Base-by-base conservation (phyloP, 2,329 filamentous ascomycete species). In the Aspergillus sp. region DNA sequence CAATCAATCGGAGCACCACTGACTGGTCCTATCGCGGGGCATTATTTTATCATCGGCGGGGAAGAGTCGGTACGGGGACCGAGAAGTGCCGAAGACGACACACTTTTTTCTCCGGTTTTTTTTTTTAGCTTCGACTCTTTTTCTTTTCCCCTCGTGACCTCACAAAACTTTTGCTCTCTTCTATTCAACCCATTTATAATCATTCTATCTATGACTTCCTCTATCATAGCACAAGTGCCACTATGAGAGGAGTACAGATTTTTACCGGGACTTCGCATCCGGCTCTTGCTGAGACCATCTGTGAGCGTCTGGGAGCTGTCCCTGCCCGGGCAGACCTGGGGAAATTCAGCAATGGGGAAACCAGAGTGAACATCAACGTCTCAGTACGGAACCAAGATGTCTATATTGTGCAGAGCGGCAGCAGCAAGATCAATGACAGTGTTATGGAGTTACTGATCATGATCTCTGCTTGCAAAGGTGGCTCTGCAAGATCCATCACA, bases 371-470 rank as follows among this genome's bases (percentile, higher is more conserved):
- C 62, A 83, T 86, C 60, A 79, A 80, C 33, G 70, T 69, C 44
- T 85, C 83, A 22, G 90, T 98, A 56, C 87, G 93, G 59, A 94
- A 98, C 67, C 94, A 97, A 71, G 91, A 98, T 79, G 91, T 98
- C 61, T 98, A 97, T 70, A 91, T 98, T 66, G 86, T 98, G 52
- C 93, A 98, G 76, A 97, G 91, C 53, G 93, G 93, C 56, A 96
- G 93, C 73, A 80, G 83, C 65, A 89, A 86, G 73, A 95, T 96
- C 78, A 98, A 98, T 70, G 93, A 98, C 74, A 94, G 89, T 63
- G 90, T 98, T 66, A 96, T 98, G 90, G 93, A 98, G 78, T 80
- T 98, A 65, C 81, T 98, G 65, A 97, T 98, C 71, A 95, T 98
- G 88, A 96, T 97, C 62, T 93, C 88, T 56, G 93, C 93, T 59